Conservation (phyloP, 1,284 basidiomycete genomes). For the Cryptococcus sp. region DNA sequence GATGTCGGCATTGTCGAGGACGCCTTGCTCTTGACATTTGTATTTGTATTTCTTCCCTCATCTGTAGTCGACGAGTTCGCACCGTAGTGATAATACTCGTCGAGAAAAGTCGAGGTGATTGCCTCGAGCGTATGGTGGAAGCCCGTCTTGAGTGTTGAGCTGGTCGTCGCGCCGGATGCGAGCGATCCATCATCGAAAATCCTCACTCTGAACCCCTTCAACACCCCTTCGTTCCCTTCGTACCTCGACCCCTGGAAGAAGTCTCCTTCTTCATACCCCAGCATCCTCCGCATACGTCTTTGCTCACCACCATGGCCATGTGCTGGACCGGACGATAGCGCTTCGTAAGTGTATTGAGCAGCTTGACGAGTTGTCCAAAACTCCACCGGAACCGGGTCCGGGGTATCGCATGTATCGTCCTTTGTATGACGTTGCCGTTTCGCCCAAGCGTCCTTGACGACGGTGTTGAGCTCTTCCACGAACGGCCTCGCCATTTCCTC, state of each 20-base stretch:
- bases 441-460: conserved; percentile 19
- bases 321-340: conserved; percentile 33
- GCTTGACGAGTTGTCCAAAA: conserved; percentile 80
- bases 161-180: not conserved
- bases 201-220: conserved; percentile 31
- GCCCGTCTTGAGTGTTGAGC: conserved; percentile 7
- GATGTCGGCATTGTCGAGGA: not conserved
- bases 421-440: not conserved
- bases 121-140: conserved; percentile 34
- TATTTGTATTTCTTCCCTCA: not conserved
- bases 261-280: conserved; percentile 42
- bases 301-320: conserved; percentile 46
- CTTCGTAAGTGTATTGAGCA: conserved; percentile 54
- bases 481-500: conserved; percentile 71
- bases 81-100: conserved; percentile 25
- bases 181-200: conserved; percentile 29
- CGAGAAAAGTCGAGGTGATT: conserved; percentile 25
- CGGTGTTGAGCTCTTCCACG: conserved; percentile 63
- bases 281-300: conserved; percentile 39
- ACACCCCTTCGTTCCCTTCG: conserved; percentile 31
- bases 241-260: conserved; percentile 50
- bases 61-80: not conserved
- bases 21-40: not conserved
- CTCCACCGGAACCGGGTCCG: conserved; percentile 49
- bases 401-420: not conserved